Evolutionary conservation across 1,284 basidiomycete species (phyloP).

Genomic region (Ceratobasidium sp.): DNA sequence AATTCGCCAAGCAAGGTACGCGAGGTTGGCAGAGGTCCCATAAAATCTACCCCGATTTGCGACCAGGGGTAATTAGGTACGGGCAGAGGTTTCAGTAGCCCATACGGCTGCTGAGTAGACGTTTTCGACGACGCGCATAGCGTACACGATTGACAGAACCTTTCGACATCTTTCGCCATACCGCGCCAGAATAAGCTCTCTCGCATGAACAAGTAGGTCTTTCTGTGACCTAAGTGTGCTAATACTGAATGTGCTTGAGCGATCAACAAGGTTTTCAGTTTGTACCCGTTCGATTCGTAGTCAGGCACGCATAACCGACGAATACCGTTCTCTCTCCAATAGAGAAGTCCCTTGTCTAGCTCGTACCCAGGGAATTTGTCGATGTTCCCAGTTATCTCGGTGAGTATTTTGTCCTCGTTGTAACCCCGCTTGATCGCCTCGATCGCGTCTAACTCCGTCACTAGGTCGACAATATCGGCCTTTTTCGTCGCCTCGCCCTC

Average conservation of each 20-base stretch:
- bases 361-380: too few species aligned
- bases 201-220: slow-evolving; percentile 56
- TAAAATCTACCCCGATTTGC: slow-evolving; percentile 60
- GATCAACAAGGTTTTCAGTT: not conserved
- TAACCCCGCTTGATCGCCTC: not conserved
- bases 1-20: slow-evolving; percentile 53
- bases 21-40: slow-evolving; percentile 59
- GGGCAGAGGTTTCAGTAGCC: slow-evolving; percentile 49
- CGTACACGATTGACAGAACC: slow-evolving; percentile 51
- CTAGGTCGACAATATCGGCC: not conserved
- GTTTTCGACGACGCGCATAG: slow-evolving; percentile 53
- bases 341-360: too few species aligned
- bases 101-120: slow-evolving; percentile 34
- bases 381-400: too few species aligned
- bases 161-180: slow-evolving; percentile 23
- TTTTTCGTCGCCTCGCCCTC: not conserved
- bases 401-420: too few species aligned
- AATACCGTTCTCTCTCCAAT: too few species aligned
- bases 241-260: slow-evolving; percentile 40
- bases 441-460: slow-evolving; percentile 5
- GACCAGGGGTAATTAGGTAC: slow-evolving; percentile 50
- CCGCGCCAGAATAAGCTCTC: slow-evolving; percentile 60
- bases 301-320: too few species aligned
- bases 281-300: too few species aligned
- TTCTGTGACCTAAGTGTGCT: slow-evolving; percentile 58